Conservation (phyloP, 805 yeast genomes). For the Starmerella apis region DNA sequence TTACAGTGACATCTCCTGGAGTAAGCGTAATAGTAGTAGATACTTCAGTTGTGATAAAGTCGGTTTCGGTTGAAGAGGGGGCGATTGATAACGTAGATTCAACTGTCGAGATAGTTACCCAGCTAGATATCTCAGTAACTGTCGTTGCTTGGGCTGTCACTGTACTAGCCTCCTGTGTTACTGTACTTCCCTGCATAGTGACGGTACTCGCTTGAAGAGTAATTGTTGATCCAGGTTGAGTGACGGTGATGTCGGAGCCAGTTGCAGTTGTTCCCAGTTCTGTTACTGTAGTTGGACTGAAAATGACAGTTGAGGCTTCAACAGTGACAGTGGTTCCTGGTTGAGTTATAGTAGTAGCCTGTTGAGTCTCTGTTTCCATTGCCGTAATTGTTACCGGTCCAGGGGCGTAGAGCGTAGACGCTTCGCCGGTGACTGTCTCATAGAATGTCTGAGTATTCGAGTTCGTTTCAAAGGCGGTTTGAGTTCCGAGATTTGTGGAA, state of each 20-base stretch:
- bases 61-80: slow-evolving; percentile 5
- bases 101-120: neutral
- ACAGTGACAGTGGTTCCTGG: slow-evolving; percentile 1
- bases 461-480: neutral
- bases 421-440: slow-evolving; percentile 12
- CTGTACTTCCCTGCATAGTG: slow-evolving; percentile 8
- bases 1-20: slow-evolving; percentile 7
- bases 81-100: neutral
- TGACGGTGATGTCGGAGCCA: neutral
- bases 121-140: neutral
- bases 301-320: neutral
- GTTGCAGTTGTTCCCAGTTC: slow-evolving; percentile 5
- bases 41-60: neutral
- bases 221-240: neutral
- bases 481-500: slow-evolving; percentile 7
- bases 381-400: slow-evolving; percentile 5
- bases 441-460: slow-evolving; percentile 11
- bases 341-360: neutral
- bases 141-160: slow-evolving; percentile 7
- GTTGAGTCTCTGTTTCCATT: neutral
- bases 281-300: slow-evolving; percentile 5
- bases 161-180: slow-evolving; percentile 9
- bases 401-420: slow-evolving; percentile 13
- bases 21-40: neutral
- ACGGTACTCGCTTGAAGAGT: slow-evolving; percentile 8